Conservation (phyloP, 768 basidiomycete species). For the Leccinum subgranulosum region DNA sequence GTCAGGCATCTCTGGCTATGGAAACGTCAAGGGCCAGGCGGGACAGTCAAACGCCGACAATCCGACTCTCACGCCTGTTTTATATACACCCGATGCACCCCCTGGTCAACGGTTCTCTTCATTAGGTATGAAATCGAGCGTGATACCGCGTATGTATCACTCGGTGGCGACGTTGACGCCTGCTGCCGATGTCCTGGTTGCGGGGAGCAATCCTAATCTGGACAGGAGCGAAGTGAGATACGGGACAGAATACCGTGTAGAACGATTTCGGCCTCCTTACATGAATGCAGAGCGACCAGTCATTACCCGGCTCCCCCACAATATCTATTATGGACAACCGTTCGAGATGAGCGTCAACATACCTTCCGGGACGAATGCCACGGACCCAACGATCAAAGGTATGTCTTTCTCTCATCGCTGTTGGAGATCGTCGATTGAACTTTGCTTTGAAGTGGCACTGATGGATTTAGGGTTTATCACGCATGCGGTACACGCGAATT, state of each 20-base stretch:
- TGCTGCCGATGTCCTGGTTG: slow-evolving; percentile 67
- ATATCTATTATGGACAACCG: slow-evolving; percentile 44
- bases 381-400: slow-evolving; percentile 50
- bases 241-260: slow-evolving; percentile 86
- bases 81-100: slow-evolving; percentile 61
- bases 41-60: slow-evolving; percentile 78
- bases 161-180: slow-evolving; percentile 82
- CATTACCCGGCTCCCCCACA: slow-evolving; percentile 35
- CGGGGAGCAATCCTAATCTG: slow-evolving; percentile 82
- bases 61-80: slow-evolving; percentile 62
- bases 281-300: slow-evolving; percentile 59
- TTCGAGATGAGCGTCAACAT: slow-evolving; percentile 44
- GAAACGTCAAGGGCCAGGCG: slow-evolving; percentile 64
- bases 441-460: slow-evolving; percentile 48
- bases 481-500: slow-evolving; percentile 72
- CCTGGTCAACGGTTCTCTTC: slow-evolving; percentile 56
- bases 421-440: slow-evolving; percentile 3
- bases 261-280: slow-evolving; percentile 84
- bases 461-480: slow-evolving; percentile 86
- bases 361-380: slow-evolving; percentile 35
- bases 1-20: slow-evolving; percentile 74
- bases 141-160: slow-evolving; percentile 76
- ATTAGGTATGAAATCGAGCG: slow-evolving; percentile 56
- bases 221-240: slow-evolving; percentile 71
- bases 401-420: background rate